Evolutionary conservation across 768 basidiomycete species (phyloP), one percentile per base, ranked within the genome.

Genomic region (Gelatoporia subvermispora): DNA sequence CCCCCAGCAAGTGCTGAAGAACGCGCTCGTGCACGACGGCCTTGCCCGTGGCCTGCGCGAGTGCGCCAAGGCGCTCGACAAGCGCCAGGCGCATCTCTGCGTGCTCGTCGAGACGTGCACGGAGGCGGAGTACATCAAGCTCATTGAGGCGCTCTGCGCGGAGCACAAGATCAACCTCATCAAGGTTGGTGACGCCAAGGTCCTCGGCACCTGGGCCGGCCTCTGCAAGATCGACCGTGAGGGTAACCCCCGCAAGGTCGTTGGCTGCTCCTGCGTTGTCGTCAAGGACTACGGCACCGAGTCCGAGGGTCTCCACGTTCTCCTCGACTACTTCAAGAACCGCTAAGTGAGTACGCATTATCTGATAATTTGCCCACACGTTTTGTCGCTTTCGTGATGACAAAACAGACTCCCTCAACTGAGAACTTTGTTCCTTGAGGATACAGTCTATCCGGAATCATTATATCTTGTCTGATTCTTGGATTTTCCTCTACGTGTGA

Each of bases 151-250:
- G 43, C 92, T 99, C 66, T 98, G 95, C 68, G 88, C 92, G 54
- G 93, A 96, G 76, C 94, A 98, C 84, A 95, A 94, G 73, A 97
- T 98, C 76, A 93, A 93, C 78, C 76, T 99, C 56, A 97, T 99
- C 90, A 98, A 97, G 76, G 91, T 94, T 58, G 90, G 90, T 61
- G 95, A 98, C 70, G 88, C 92, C 65, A 99, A 99, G 75, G 83
- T 95, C 57, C 88, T 99, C 64, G 95, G 95, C 31, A 91, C 88
- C 59, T 98, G 95, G 95, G 93, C 92, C 60, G 94, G 95, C 65
- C 82, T 99, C 54, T 97, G 95, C 86, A 99, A 99, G 81, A 94
- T 98, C 69, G 95, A 99, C 76, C 84, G 92, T 63, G 95, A 98
- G 76, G 95, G 95, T 58, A 97, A 96, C 75, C 88, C 95, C 41